Conservation (phyloP, 2,329 filamentous ascomycete genomes). For the Dactylellina haptotyla region DNA sequence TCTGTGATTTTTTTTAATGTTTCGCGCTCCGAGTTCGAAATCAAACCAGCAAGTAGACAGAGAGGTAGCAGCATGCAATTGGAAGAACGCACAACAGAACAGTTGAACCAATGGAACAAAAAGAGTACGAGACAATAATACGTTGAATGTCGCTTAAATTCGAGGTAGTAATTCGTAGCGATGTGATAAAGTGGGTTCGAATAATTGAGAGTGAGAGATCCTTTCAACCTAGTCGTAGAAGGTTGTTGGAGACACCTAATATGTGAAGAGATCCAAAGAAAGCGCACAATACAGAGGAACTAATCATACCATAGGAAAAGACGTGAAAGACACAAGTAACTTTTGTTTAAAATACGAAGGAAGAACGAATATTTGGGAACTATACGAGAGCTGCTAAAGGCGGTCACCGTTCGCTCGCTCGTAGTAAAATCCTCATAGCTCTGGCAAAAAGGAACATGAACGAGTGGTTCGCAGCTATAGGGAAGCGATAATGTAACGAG, state of each 20-base stretch:
- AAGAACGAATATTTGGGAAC: not conserved
- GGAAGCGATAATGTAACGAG: not conserved
- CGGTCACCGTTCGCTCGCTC: not conserved
- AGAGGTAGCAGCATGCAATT: not conserved
- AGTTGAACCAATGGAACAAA: no score
- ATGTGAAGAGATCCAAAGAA: constrained; percentile 3
- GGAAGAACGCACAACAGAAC: not conserved
- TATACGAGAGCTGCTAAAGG: constrained; percentile 13
- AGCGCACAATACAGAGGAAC: not conserved
- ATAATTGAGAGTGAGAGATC: no score
- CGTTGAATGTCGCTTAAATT: no score
- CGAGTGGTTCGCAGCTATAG: not conserved
- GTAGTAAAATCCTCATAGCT: not conserved
- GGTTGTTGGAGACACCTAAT: no score
- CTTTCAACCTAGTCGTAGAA: no score
- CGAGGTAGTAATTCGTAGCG: no score
- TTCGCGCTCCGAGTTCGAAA: constrained; percentile 14
- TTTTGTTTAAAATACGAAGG: constrained; percentile 24
- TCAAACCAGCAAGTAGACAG: not conserved
- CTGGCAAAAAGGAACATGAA: not conserved
- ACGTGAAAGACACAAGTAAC: constrained; percentile 6
- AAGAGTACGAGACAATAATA: no score
- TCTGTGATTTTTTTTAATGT: not conserved
- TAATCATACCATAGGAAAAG: constrained; percentile 2
- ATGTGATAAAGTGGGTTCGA: no score